Percentiles rank a stretch among this genome's conserved stretches.
These are phyloP conservation scores for Colletotrichum somersetense DNA, from an alignment of 2,329 filamentous ascomycete genomes.

Conservation along the genomic window DNA sequence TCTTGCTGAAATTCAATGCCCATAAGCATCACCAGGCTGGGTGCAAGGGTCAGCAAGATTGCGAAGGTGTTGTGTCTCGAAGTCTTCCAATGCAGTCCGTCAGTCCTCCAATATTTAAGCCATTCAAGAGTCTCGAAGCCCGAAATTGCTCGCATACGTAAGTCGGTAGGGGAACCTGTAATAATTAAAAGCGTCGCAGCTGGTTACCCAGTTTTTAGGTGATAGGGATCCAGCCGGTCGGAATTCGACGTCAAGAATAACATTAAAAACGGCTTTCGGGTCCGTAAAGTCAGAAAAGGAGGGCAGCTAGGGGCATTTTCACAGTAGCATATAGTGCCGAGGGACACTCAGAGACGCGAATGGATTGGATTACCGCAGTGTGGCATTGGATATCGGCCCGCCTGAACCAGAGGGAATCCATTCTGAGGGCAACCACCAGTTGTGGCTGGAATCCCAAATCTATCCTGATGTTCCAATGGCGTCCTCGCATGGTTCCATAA, in stretches of 20 bases:
- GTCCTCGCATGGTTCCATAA: neutral
- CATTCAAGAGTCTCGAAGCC: neutral
- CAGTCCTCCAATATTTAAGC: neutral
- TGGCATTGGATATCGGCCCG: slow-evolving; percentile 38
- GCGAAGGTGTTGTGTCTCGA: neutral
- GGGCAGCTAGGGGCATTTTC: neutral
- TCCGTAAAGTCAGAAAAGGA: neutral
- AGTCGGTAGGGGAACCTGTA: too few relatives aligned
- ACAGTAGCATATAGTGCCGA: neutral
- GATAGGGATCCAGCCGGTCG: neutral
- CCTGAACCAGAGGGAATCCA: slow-evolving; percentile 3
- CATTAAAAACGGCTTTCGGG: neutral
- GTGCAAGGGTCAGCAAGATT: neutral
- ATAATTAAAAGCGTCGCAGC: neutral
- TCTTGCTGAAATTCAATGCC: too few relatives aligned
- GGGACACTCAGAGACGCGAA: neutral
- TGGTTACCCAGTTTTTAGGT: neutral
- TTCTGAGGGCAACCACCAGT: neutral
- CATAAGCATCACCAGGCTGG: too few relatives aligned
- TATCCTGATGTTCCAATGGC: neutral
- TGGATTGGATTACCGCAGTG: neutral
- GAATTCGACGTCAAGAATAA: neutral
- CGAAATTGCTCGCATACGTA: neutral
- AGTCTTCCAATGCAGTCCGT: neutral
- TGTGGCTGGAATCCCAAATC: slow-evolving; percentile 9